phyloP scores from a whole-genome alignment of 208 protist species.

The Acanthamoeba rhysodes region DNA sequence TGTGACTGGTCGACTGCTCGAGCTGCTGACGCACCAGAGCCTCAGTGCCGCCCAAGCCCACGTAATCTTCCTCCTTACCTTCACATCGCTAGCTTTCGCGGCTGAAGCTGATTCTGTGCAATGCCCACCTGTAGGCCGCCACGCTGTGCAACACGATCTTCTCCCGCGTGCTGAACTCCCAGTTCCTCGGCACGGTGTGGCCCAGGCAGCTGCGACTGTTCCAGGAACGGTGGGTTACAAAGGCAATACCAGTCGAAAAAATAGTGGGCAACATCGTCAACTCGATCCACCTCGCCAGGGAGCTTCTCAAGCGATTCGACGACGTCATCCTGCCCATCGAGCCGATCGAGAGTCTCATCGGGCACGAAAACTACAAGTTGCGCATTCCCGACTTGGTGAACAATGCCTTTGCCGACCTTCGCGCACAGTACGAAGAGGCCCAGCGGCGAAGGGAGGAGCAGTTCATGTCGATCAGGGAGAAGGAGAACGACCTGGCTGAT shows the following conservation, averaged over 20 bases:
- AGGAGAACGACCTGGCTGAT: not conserved
- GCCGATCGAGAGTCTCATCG: not conserved
- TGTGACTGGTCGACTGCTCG: not conserved
- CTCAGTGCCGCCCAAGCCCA: not conserved
- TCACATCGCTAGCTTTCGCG: not conserved
- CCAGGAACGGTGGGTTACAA: not conserved
- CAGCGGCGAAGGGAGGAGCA: not conserved
- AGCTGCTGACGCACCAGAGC: not conserved
- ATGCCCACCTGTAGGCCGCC: not conserved
- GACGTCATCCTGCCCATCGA: not conserved
- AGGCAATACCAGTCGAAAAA: not conserved
- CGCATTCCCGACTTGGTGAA: not conserved
- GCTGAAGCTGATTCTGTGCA: not conserved
- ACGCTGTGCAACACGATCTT: conserved; percentile 15
- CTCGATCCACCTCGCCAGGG: not conserved
- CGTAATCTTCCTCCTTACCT: not conserved
- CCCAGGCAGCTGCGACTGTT: not conserved
- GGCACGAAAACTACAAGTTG: not conserved
- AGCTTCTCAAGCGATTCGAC: conserved; percentile 1
- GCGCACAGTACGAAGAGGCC: not conserved
- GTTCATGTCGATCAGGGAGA: not conserved
- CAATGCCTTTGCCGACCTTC: not conserved
- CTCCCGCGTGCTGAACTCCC: not conserved
- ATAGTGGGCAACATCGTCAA: conserved; percentile 8
- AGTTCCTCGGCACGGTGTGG: not conserved